Evolutionary conservation across 2,329 filamentous ascomycete species (phyloP), one percentile per base, ranked within the genome.

Genomic region (Capronia americana): DNA sequence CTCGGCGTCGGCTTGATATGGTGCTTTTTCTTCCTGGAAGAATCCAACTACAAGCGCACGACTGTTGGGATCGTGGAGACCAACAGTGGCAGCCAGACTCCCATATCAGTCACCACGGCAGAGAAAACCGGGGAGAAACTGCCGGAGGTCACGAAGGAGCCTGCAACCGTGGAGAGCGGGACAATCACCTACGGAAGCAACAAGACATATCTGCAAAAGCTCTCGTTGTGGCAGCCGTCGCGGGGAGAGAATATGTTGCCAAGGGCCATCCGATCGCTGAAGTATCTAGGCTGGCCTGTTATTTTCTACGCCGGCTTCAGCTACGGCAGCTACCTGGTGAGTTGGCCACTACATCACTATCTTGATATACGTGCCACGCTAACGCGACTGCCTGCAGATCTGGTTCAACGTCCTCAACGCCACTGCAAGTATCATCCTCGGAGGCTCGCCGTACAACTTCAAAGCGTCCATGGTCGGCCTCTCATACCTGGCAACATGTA

Each of bases 341-440:
- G 65, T 67, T 26, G 48, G 48, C 48, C 20, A 20, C 24, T 2
- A 12, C 4, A 26, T n/a, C 20, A 28, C 6, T n/a, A 11, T 28
- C 23, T n/a, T 28, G 6, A 7, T 14, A 12, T 32, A 1, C n/a
- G 5, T 23, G 14, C 20, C 8, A 26, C 44, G 20, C 61, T 62
- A 28, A 62, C 50, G 26, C 24, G 14, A 14, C 23, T 46, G 14
- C 10, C 17, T 73, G 69, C 55, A 77, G 77, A 65, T 74, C 61
- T 80, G 79, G 78, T 80, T 80, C 74, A 80, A 79, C 67, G 78
- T 81, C 12, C 76, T 81, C 61, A 81, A 81, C 66, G 79, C 73
- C 4, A 81, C 79, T 1, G 71, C 78, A 1, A 80, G 77, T 1
- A 70, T 79, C 1, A 79, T 80, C 61, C 75, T 81, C 5, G 65